phyloP scores from a whole-genome alignment of 352 stramenopile genomes.

The Pythium brachiatum region DNA sequence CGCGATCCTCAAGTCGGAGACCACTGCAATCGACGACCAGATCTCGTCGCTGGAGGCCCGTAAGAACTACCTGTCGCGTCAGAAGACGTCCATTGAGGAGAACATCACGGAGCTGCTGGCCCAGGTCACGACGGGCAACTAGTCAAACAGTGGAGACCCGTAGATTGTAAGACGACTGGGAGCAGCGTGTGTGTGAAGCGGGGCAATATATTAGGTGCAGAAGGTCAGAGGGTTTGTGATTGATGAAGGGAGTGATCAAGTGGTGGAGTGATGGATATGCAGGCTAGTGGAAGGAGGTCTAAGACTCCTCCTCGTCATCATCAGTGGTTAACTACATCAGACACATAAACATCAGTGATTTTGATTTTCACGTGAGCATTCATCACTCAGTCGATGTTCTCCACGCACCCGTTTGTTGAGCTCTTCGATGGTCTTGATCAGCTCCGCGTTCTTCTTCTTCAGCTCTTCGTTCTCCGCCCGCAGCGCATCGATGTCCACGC shows the following conservation, averaged over 20 bases:
- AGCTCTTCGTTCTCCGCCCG: slow-evolving; percentile 90
- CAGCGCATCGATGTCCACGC: slow-evolving; percentile 88
- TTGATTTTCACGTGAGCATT: not conserved
- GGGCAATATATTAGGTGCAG: slow-evolving; percentile 26
- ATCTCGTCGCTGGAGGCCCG: slow-evolving; percentile 66
- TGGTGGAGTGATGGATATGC: not conserved
- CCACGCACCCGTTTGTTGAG: slow-evolving; percentile 81
- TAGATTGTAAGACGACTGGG: slow-evolving; percentile 2
- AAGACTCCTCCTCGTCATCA: slow-evolving; percentile 63
- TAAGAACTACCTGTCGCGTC: slow-evolving; percentile 79
- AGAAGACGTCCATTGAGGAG: slow-evolving; percentile 76
- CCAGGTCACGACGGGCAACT: slow-evolving; percentile 49
- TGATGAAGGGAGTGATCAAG: too few relatives aligned
- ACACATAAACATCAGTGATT: slow-evolving; percentile 9
- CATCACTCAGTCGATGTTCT: not conserved
- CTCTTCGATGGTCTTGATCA: slow-evolving; percentile 89
- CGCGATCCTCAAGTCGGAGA: slow-evolving; percentile 52
- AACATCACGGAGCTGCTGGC: slow-evolving; percentile 84
- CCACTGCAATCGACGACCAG: slow-evolving; percentile 61
- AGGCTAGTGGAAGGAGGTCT: not conserved
- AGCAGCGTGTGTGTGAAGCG: not conserved
- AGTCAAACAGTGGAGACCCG: not conserved
- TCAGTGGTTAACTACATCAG: slow-evolving; percentile 49
- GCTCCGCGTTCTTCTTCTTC: slow-evolving; percentile 91
- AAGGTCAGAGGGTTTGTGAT: not conserved